Base-by-base conservation (phyloP, 2,329 filamentous ascomycete species). In the Sclerotinia nivalis region DNA sequence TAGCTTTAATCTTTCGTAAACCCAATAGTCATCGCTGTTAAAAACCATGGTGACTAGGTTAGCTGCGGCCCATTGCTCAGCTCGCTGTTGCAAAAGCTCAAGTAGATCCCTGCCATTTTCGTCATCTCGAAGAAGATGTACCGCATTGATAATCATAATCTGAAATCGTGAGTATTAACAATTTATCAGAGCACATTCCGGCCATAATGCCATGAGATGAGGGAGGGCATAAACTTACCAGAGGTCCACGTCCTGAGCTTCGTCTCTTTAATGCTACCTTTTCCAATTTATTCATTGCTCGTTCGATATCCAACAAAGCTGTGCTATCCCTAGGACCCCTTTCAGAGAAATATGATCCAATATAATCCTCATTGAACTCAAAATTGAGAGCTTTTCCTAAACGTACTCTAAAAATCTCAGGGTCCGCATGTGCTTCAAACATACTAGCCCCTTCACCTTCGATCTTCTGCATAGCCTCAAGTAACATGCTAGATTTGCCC, bases 1-100 rank as follows among this genome's bases (percentile, higher is more conserved):
- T 79, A 93, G 90, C 83, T 97, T 97, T 66, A 99, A 83, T 20
- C 94, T 88, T 80, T 99, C 96, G 77, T 97, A 98, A 0, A 99
- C 92, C 96, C 96, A 99, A 81, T 97, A 99, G 79, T 98, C 96
- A 80, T 99, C 96, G 68, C 90, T 94, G 81, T 97, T 98, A 82
- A 99, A 93, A 47, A 99, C 89, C 84, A 93, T 87, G 1, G 96
- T 98, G 43, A 96, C 92, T 12, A 99, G 86, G 73, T 93, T 95
- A 28, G 92, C 89, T 1, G 95, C 96, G 1, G 96, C 95, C 96
- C 96, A 99, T 80, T 96, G 92, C 80, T 99, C 96, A 1, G 96
- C 95, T 45, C 94, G 89, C 79, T 99, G 96, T 78, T 99, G 96
- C 43, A 99, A 89, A 64, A 99, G 87, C 80, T 99, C 96, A 55